Evolutionary conservation across 2,329 filamentous ascomycete genomes (phyloP).

Genomic region (Claviceps sp.): DNA sequence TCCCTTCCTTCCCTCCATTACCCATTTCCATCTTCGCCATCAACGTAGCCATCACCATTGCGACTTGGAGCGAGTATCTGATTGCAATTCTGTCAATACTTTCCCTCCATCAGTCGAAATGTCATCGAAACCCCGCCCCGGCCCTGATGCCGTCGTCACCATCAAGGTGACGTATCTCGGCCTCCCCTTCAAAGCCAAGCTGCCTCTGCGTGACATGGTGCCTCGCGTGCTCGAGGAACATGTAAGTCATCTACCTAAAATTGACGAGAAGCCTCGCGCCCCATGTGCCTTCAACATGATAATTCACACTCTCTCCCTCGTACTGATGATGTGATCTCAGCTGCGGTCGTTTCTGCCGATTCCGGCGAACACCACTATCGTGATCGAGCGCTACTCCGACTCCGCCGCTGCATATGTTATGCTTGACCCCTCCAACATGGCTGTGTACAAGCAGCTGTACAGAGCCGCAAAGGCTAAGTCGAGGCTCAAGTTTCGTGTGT

Average conservation of each 20-base stretch:
- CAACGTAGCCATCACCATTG: not conserved
- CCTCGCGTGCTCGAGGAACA: slow-evolving; percentile 63
- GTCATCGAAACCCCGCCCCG: slow-evolving; percentile 12
- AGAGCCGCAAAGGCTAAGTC: slow-evolving; percentile 95
- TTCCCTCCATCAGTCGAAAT: slow-evolving; percentile 9
- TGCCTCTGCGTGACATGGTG: slow-evolving; percentile 73
- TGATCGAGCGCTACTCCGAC: slow-evolving; percentile 91
- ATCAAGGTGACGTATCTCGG: slow-evolving; percentile 76
- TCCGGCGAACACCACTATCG: slow-evolving; percentile 24
- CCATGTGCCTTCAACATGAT: not conserved
- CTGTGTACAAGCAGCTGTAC: slow-evolving; percentile 93
- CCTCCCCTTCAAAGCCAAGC: slow-evolving; percentile 69
- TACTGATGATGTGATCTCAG: slow-evolving; percentile 9
- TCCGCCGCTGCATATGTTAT: slow-evolving; percentile 70
- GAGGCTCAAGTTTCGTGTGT: slow-evolving; percentile 81
- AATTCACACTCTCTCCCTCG: not conserved
- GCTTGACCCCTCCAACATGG: slow-evolving; percentile 61
- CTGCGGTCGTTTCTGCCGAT: slow-evolving; percentile 24
- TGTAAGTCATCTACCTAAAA: slow-evolving; percentile 43
- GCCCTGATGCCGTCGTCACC: slow-evolving; percentile 42
- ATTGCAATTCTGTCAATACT: not conserved
- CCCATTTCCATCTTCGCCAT: not conserved
- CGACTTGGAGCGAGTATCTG: not conserved
- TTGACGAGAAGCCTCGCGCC: not conserved
- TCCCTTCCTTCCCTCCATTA: not conserved